Conservation (phyloP, 345 rosid species). For the Euclidium syriacum region DNA sequence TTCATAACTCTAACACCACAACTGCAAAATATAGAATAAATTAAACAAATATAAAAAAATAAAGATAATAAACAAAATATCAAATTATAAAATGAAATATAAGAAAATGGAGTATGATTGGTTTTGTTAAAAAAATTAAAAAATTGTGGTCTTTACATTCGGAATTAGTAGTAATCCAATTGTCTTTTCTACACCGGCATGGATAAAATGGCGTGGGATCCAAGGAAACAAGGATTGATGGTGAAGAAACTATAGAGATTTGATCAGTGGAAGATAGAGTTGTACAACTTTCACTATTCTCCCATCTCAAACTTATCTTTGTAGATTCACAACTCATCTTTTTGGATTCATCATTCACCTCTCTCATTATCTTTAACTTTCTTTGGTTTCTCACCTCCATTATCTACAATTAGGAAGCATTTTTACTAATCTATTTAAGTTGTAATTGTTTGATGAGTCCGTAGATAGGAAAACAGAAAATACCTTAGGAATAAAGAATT, state of each 20-base stretch:
- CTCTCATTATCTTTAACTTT: conserved; percentile 41
- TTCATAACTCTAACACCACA: conserved; percentile 87
- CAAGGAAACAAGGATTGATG: conserved; percentile 35
- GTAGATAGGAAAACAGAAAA: background rate
- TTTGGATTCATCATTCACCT: conserved; percentile 46
- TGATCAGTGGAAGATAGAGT: conserved; percentile 43
- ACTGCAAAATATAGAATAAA: conserved; percentile 35
- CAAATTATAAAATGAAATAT: background rate
- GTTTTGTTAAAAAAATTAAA: background rate
- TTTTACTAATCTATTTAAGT: background rate
- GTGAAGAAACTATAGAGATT: conserved; percentile 49
- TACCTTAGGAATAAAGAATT: conserved; percentile 59
- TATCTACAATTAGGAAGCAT: conserved; percentile 17
- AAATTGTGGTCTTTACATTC: conserved; percentile 56
- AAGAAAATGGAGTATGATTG: background rate
- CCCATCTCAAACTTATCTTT: conserved; percentile 77
- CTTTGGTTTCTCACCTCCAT: conserved; percentile 22
- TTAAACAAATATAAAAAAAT: background rate
- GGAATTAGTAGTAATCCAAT: conserved; percentile 92
- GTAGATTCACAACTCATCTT: conserved; percentile 50
- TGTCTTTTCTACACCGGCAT: conserved; percentile 46
- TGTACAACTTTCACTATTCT: conserved; percentile 57
- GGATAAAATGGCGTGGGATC: conserved; percentile 35
- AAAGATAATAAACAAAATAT: background rate
- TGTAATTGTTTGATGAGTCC: background rate